Conservation (phyloP, 139 green algal species). For the Micractinium conductrix region DNA sequence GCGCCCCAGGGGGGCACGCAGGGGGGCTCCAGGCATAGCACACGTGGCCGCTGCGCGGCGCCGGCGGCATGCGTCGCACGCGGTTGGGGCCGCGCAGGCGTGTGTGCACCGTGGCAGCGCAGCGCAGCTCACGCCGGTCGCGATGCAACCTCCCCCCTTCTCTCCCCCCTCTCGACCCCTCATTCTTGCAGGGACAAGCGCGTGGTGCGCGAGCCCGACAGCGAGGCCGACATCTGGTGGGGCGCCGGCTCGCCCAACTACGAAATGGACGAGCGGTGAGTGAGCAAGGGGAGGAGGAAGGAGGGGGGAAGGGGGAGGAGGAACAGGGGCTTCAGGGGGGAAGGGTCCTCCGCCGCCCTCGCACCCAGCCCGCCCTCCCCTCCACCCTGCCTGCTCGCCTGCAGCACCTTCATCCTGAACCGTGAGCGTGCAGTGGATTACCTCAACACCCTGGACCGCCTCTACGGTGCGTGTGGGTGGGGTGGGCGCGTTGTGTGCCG, state of each 20-base stretch:
- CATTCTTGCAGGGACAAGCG: conserved; percentile 90
- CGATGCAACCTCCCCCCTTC: no score
- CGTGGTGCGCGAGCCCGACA: conserved; percentile 84
- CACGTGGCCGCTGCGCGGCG: no score
- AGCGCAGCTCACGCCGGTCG: no score
- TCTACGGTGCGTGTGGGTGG: conserved; percentile 62
- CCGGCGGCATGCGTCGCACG: no score
- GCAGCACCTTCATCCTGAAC: conserved; percentile 88
- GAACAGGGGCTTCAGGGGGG: no score
- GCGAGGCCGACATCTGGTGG: conserved; percentile 89
- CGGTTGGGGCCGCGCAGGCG: no score
- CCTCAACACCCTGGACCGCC: conserved; percentile 86
- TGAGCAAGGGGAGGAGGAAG: conserved; percentile 26
- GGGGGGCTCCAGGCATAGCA: no score
- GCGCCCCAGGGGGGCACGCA: background rate
- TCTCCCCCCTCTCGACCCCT: no score
- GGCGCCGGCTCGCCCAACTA: conserved; percentile 76
- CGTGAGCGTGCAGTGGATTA: conserved; percentile 89
- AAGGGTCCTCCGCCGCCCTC: background rate
- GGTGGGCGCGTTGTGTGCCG: no score
- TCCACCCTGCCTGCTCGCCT: background rate
- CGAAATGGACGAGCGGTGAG: conserved; percentile 83
- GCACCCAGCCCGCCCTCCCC: background rate
- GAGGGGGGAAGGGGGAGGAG: no score
- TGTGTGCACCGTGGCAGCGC: no score